These are phyloP conservation scores for Cichorium intybus DNA, from an alignment of 140 eudicot genomes.

Conservation along the genomic window DNA sequence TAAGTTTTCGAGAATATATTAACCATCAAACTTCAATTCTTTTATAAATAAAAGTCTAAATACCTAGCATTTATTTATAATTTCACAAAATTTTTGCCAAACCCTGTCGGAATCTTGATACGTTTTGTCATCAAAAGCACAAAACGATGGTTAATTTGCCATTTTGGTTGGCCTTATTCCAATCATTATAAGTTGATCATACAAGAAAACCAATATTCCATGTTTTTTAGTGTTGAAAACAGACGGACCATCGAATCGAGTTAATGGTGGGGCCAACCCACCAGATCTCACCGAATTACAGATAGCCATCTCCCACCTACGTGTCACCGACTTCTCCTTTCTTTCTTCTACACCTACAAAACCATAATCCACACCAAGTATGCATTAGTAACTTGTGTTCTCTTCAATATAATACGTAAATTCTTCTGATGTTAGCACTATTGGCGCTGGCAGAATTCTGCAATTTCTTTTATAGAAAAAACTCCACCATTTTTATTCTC, in stretches of 20 bases:
- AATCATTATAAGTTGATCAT: too few relatives aligned
- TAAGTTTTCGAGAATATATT: too few relatives aligned
- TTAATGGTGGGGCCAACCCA: constrained; percentile 14
- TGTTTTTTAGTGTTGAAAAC: background rate
- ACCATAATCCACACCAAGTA: background rate
- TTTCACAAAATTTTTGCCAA: too few relatives aligned
- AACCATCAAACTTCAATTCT: too few relatives aligned
- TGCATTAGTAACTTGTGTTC: background rate
- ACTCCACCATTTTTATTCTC: background rate
- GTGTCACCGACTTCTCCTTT: constrained; percentile 49
- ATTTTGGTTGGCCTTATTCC: too few relatives aligned
- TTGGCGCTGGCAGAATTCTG: background rate
- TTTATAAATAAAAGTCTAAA: too few relatives aligned
- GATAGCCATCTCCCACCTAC: constrained; percentile 35
- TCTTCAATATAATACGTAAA: background rate
- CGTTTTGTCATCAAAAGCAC: too few relatives aligned
- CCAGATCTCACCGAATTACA: constrained; percentile 35
- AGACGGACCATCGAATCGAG: constrained; percentile 6
- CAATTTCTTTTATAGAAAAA: background rate
- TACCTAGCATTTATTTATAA: too few relatives aligned
- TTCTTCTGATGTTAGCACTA: background rate
- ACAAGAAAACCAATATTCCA: too few relatives aligned
- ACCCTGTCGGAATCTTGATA: too few relatives aligned
- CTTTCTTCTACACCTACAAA: background rate
- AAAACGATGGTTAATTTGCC: too few relatives aligned